Conservation (phyloP, 2,329 filamentous ascomycete species). For the Cryphonectria naterciae region DNA sequence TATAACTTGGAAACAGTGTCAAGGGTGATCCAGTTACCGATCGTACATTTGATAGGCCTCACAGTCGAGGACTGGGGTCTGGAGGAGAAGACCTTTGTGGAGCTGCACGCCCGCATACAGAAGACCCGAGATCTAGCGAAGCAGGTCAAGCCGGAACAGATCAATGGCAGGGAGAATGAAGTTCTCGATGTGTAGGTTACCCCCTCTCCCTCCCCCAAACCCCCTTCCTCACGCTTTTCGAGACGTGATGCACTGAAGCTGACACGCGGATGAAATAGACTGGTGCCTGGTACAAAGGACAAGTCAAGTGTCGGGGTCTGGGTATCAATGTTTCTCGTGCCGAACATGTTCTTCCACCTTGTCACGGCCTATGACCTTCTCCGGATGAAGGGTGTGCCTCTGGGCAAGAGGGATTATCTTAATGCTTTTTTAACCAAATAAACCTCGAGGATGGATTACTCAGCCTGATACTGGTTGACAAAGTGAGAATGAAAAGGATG, state of each 20-base stretch:
- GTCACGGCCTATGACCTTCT: conserved; percentile 61
- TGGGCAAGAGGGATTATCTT: conserved; percentile 62
- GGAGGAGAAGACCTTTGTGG: conserved; percentile 40
- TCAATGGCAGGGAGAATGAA: conserved; percentile 35
- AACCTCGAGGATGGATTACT: not conserved
- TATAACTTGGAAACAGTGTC: conserved; percentile 28
- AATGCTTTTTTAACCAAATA: conserved; percentile 17
- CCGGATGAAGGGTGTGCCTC: conserved; percentile 57
- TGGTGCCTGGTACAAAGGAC: no score
- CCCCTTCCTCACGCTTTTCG: no score
- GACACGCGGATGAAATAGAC: not conserved
- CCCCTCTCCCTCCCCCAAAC: no score
- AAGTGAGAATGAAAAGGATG: not conserved
- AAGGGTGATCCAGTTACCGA: conserved; percentile 36
- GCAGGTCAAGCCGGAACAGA: conserved; percentile 32
- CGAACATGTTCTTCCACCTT: conserved; percentile 66
- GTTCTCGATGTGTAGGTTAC: conserved; percentile 35
- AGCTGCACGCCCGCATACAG: conserved; percentile 38
- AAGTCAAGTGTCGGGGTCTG: conserved; percentile 42
- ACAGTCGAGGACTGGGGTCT: conserved; percentile 34
- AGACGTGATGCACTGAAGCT: not conserved
- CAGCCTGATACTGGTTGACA: not conserved
- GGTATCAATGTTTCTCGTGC: conserved; percentile 49
- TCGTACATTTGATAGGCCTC: conserved; percentile 36
- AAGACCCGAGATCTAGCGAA: conserved; percentile 39